Conservation (phyloP, 176 grass and related monocot species). For the Oryza rufipogon region DNA sequence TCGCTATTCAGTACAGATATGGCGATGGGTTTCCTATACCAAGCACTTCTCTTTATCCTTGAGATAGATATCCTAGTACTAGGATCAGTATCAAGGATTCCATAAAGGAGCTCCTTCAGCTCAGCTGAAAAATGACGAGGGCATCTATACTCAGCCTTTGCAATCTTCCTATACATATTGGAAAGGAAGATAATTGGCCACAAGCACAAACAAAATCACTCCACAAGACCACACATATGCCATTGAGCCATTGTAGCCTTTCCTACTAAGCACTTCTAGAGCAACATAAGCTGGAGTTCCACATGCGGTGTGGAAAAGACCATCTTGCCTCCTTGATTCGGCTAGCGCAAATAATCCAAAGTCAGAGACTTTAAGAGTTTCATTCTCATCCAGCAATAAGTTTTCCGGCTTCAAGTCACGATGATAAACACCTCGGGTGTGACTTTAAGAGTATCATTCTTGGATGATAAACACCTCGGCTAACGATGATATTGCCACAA, state of each 20-base stretch:
- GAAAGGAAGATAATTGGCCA: slow-evolving; percentile 74
- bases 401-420: slow-evolving; percentile 90
- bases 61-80: slow-evolving; percentile 72
- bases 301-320: slow-evolving; percentile 73
- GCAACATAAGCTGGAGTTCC: slow-evolving; percentile 88
- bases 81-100: slow-evolving; percentile 79
- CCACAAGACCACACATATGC: slow-evolving; percentile 91
- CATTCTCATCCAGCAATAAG: slow-evolving; percentile 69
- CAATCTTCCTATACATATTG: slow-evolving; percentile 92
- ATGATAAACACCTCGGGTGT: slow-evolving; percentile 84
- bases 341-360: slow-evolving; percentile 80
- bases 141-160: slow-evolving; percentile 67
- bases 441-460: slow-evolving; percentile 65
- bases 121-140: slow-evolving; percentile 71
- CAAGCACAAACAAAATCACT: slow-evolving; percentile 84
- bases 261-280: slow-evolving; percentile 73
- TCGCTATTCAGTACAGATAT: slow-evolving; percentile 1
- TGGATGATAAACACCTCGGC: too few species aligned
- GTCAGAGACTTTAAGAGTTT: slow-evolving; percentile 72
- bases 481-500: slow-evolving; percentile 65
- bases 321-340: slow-evolving; percentile 74
- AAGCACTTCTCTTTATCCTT: slow-evolving; percentile 68
- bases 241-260: slow-evolving; percentile 70
- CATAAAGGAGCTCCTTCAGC: slow-evolving; percentile 62
- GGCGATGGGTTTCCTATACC: slow-evolving; percentile 60